Base-by-base conservation (phyloP, 208 protist species). In the Leishmania lainsoni region DNA sequence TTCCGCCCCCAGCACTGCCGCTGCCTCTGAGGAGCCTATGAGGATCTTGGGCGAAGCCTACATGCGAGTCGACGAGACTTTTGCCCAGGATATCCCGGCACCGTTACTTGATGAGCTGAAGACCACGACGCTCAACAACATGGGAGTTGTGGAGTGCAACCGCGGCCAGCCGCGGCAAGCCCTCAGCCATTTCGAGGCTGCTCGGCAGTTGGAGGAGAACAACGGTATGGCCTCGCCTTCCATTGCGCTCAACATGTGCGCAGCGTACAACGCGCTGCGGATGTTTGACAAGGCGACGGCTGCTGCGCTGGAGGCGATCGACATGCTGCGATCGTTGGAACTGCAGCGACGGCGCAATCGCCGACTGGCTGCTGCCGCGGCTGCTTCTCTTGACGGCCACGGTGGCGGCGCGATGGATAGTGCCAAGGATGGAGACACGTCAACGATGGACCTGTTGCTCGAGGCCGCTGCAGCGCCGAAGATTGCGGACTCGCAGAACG, bases 211-310 rank as follows among this genome's bases (percentile, higher is more conserved):
- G 29, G 92, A 97, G 89, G 90, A 96, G 83, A 85, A 87, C 61
- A 93, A 92, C 87, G 87, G 88, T 76, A 89, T 91, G 59, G 83
- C 90, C 26, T 96, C 92, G 20, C 92, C 94, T 0, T 93, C 94
- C 22, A 87, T 96, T n/a, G 88, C 92, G 26, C 87, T 97, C 39
- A 97, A 97, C 84, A 94, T 79, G 32, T 95, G 94, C 73, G 94
- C 94, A 2, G 92, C 93, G 79, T 95, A 95, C 88, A 97, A 97
- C 82, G 87, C 92, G 26, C 83, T 96, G 45, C 81, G 86, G 20
- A 92, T 93, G 91, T 97, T 94, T 81, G 94, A 97, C 83, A 93
- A 93, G 83, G 92, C 94, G 2, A 95, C 92, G 3, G 91, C 94
- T 22, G 92, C 92, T 16, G 94, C 94, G 29, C 82, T 92, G 63